Conservation (phyloP, 2,329 filamentous ascomycete genomes). For the Periconia sp. region DNA sequence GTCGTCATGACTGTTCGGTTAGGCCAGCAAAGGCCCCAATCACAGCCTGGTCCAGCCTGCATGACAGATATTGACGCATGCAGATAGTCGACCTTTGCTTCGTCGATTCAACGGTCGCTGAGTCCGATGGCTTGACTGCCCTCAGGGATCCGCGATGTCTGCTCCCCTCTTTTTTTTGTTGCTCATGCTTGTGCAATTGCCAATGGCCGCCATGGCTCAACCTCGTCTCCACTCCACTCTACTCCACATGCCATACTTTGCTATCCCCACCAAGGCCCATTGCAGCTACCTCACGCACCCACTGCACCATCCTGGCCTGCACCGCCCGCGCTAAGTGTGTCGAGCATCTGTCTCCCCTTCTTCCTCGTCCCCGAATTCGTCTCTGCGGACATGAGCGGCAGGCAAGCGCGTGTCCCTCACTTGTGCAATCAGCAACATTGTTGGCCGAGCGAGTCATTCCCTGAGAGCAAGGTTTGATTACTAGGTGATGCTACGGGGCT, state of each 20-base stretch:
- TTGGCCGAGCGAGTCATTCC: not conserved
- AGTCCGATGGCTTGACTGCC: constrained; percentile 17
- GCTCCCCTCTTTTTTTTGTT: not conserved
- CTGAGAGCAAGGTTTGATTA: not conserved
- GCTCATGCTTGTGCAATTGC: not conserved
- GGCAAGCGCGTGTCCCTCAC: not conserved
- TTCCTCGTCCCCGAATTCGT: not conserved
- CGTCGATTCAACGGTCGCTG: constrained; percentile 27
- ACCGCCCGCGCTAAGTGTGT: not conserved
- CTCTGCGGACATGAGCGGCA: constrained; percentile 1
- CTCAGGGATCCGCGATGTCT: not conserved
- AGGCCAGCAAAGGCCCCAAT: not conserved
- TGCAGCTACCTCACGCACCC: no score
- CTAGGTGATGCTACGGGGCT: not conserved
- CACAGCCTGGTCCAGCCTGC: not conserved
- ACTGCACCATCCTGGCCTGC: not conserved
- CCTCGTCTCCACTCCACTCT: not conserved
- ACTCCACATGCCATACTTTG: constrained; percentile 1
- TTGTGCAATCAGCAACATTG: not conserved
- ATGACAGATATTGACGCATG: not conserved
- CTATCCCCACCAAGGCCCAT: not conserved
- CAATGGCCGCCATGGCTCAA: not conserved
- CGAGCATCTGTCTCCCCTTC: not conserved
- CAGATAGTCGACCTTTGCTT: not conserved
- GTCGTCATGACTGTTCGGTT: not conserved